A percentile compares a stretch with the other conserved stretches of the same genome.
These are phyloP conservation scores for Diphasiastrum complanatum DNA, from an alignment of 83 land plant species.

Conservation along the genomic window DNA sequence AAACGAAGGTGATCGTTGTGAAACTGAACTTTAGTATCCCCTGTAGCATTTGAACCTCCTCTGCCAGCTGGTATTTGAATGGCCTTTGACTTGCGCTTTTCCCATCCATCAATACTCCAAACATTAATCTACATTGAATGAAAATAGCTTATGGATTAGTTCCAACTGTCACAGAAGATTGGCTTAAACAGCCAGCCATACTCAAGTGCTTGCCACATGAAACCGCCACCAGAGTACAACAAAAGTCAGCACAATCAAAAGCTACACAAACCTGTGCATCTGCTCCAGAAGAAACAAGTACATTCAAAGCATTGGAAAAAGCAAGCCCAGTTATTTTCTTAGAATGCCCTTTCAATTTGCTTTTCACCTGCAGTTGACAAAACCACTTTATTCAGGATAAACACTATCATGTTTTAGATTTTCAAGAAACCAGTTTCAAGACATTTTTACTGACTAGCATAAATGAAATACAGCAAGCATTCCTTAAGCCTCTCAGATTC, in stretches of 20 bases:
- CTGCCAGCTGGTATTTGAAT: slow-evolving; percentile 8
- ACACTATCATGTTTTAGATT: neutral
- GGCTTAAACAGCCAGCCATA: neutral
- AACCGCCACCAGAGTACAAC: neutral
- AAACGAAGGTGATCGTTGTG: slow-evolving; percentile 78
- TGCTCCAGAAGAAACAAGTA: slow-evolving; percentile 88
- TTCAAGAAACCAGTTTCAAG: neutral
- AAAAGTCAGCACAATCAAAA: neutral
- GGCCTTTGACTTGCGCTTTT: slow-evolving; percentile 1
- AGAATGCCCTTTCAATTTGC: slow-evolving; percentile 76
- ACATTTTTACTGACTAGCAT: neutral
- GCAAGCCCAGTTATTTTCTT: slow-evolving; percentile 83
- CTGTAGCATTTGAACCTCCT: slow-evolving; percentile 24
- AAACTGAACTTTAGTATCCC: slow-evolving; percentile 73
- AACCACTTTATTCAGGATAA: neutral
- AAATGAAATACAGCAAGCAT: too few relatives aligned
- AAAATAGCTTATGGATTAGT: neutral
- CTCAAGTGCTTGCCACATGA: neutral
- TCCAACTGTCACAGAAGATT: too few relatives aligned
- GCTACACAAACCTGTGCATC: slow-evolving; percentile 73
- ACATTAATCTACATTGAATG: neutral
- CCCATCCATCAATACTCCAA: slow-evolving; percentile 6
- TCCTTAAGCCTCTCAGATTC: too few relatives aligned
- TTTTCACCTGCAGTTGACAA: slow-evolving; percentile 51
- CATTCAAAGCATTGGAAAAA: slow-evolving; percentile 62